Base-by-base conservation (phyloP, 2,329 filamentous ascomycete species). In the Scleromitrula shiraiana region DNA sequence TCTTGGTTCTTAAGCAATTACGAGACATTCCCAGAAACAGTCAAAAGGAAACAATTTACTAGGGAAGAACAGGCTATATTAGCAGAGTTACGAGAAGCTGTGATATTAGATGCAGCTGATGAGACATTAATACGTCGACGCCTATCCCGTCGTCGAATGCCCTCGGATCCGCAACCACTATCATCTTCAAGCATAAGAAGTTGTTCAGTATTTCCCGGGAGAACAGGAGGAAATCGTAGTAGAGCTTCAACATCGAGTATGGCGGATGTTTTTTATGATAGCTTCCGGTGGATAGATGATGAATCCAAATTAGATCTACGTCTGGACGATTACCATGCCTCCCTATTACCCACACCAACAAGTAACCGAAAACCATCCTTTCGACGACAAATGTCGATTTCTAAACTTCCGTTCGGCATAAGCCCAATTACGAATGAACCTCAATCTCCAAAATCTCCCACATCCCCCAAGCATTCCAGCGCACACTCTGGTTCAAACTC, bases 281-380 rank as follows among this genome's bases (percentile, higher is more conserved):
- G 75, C 60, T 84, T 88, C 56, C 74, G 80, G 41, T 88, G 84
- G 83, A 69, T 88, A 22, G 83, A 89, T 24, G 82, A 87, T 49
- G 80, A 86, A 45, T 76, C 82, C 15, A 77, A 85, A 44, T 68
- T 90, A 26, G 83, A 90, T 57, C 65, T 83, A 20, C 75, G 74
- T 30, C 67, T 88, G 26, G 82, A 88, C 60, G 81, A 87, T 61
- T 85, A 87, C 59, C 82, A 85, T 59, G 70, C 75, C 33, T 38
- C 35, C 6, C 22, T 40, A 35, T 46, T 50, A 14, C 36, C 42
- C 10, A 12, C 35, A 17, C 64, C 68, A 41, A 66, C 62, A 53
- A 73, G 73, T 52, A 67, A 67, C 51, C 66, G 71, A 45, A 73
- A 73, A 22, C 76, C 79, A 10, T 82, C 81, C 3, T 85, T 86